Base-by-base conservation (phyloP, 768 basidiomycete genomes). In the Megacollybia marginata region DNA sequence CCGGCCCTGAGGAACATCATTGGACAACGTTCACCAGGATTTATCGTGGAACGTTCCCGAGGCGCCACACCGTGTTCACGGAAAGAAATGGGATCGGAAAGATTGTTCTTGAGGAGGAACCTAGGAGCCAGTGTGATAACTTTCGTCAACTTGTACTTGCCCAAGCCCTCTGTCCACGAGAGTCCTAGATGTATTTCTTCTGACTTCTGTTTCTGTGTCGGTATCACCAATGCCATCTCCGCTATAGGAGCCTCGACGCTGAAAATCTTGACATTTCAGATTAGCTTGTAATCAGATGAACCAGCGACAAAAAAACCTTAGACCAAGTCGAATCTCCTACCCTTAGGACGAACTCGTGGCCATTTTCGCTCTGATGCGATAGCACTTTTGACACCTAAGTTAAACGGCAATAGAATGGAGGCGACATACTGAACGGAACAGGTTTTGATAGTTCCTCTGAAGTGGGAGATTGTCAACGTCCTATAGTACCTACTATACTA, bases 131-230 rank as follows among this genome's bases (percentile, higher is more conserved):
- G 69, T 0, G 89, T 94, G 55, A 99, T 83, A 56, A 97, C 85
- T 69, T 97, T 98, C 23, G 86, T 87, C 33, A 98, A 70, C 62
- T 97, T 97, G 65, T 97, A 98, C 72, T 96, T 97, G 33, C 96
- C 96, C n/a, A 85, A 70, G 1, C 94, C 96, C 65, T 95, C 93
- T 15, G 79, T 76, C 81, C 94, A 98, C 5, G 92, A 94, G 35
- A 99, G 58, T 2, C 95, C 96, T 43, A 90, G 65, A 61, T 93
- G 88, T 47, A 83, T 75, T 61, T 85, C 81, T 44, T 88, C 82
- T 2, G 75, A 68, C 54, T 73, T 81, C 47, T 82, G 82, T 31
- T 69, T 71, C 40, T 76, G 67, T 9, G 85, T 83, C 2, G 82
- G 72, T 38, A 92, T 74, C 33, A 83, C 78, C 46, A 98, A 69